These are phyloP conservation scores for Paraleonurus japonicus DNA, from an alignment of 257 asterid genomes.

Conservation along the genomic window DNA sequence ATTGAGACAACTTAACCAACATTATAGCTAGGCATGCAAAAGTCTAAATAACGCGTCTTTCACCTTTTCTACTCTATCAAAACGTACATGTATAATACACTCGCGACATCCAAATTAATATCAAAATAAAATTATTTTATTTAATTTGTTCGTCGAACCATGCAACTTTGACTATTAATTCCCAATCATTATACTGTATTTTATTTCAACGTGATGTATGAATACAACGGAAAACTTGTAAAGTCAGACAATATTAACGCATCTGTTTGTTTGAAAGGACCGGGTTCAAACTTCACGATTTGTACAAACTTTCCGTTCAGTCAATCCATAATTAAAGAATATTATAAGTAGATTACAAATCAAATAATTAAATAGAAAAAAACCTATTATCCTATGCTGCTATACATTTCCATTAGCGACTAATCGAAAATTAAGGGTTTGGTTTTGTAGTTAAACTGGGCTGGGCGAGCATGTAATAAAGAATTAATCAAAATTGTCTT, in stretches of 20 bases:
- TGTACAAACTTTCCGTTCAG: background rate
- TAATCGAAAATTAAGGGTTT: too few species aligned
- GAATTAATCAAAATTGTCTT: constrained; percentile 31
- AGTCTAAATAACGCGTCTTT: background rate
- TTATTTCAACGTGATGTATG: too few species aligned
- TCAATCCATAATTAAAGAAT: background rate
- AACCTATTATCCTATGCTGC: background rate
- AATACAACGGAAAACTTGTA: background rate
- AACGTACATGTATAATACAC: too few species aligned
- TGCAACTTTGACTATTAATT: background rate
- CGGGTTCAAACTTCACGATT: background rate
- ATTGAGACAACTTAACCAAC: constrained; percentile 30
- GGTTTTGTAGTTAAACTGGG: background rate
- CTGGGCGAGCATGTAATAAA: background rate
- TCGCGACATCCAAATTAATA: too few species aligned
- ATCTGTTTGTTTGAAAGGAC: background rate
- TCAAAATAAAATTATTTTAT: too few species aligned
- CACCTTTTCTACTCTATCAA: too few species aligned
- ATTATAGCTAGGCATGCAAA: constrained; percentile 11
- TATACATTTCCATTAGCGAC: constrained; percentile 14
- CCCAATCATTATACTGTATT: background rate
- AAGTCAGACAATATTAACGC: background rate
- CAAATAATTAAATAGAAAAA: background rate
- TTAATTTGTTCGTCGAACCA: background rate
- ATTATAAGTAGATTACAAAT: background rate